Percentiles rank a stretch among this genome's conserved stretches.
Evolutionary conservation across 192 early-diverging fungal species (phyloP).

Genomic region (Hyaloraphidium curvatum): DNA sequence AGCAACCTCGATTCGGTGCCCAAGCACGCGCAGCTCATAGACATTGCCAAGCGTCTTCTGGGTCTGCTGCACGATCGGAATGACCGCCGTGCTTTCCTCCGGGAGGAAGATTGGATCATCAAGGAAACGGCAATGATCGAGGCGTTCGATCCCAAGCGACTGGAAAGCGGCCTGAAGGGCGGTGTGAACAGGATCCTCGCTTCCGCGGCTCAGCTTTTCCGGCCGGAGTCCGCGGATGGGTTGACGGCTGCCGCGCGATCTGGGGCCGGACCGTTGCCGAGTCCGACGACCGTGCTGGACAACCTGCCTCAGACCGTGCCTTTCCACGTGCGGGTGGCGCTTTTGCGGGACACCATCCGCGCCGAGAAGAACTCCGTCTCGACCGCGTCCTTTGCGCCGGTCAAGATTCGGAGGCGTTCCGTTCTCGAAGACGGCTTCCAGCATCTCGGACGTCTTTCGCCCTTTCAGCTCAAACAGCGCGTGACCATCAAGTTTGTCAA

Average conservation of each 20-base stretch:
- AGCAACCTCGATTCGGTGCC: slow-evolving; percentile 11
- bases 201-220: background rate
- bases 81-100: background rate
- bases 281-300: slow-evolving; percentile 18
- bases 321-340: background rate
- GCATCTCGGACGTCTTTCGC: slow-evolving; percentile 10
- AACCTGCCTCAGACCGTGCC: background rate
- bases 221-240: background rate
- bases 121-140: background rate
- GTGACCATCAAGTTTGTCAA: slow-evolving; percentile 19
- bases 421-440: slow-evolving; percentile 21
- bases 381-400: background rate
- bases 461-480: slow-evolving; percentile 17
- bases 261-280: too few relatives aligned
- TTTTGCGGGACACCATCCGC: background rate
- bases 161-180: background rate
- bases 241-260: too few relatives aligned
- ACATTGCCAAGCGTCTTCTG: slow-evolving; percentile 18
- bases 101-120: background rate
- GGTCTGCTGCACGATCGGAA: background rate
- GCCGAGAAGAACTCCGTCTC: slow-evolving; percentile 5
- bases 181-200: background rate
- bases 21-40: slow-evolving; percentile 4
- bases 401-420: slow-evolving; percentile 4
- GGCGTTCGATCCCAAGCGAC: background rate